Base-by-base conservation (phyloP, 2,329 filamentous ascomycete species). In the Xylariales sp. region DNA sequence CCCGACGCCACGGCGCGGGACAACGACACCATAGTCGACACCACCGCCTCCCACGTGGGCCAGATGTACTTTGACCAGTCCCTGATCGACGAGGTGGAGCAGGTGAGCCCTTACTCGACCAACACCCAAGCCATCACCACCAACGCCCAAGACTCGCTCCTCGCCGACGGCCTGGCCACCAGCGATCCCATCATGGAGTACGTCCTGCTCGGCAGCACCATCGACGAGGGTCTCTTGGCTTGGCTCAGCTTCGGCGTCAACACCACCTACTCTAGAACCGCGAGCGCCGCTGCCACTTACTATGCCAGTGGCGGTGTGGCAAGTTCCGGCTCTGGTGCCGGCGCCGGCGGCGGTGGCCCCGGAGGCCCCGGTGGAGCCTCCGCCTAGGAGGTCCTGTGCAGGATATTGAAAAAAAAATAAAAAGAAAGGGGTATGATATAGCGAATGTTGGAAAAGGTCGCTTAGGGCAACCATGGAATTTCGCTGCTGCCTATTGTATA, bases 61-160 rank as follows among this genome's bases (percentile, higher is more conserved):
- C 80, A 85, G 55, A 52, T 81, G 35, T 84, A 79, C 67, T 79
- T 81, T 53, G 77, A 83, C 54, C 72, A 82, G 53, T 63, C 66
- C 44, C 69, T 84, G 8, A 69, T 76, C 47, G 49, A 50, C 18
- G 44, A 13, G 4, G 29, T 39, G 16, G 37, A 39, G 30, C 12
- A 13, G 13, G 25, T 21, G 12, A 14, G 12, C 6, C 37, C 37
- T 5, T 39, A 39, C 30, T 27, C 16, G 17, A 33, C 29, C 29
- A 39, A 39, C 30, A 33, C 37, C 21, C 29, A 33, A 23, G 17
- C 29, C 21, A 16, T 33, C 12, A 33, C 37, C 29, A 28, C 21
- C 20, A 39, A 39, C 24, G 30, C 11, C 13, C 20, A 39, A 16
- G 37, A 39, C 19, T 27, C 20, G 17, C 21, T 40, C 16, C 21